A percentile compares a stretch with the other conserved stretches of the same genome.
Conservation (phyloP, 83 land plant species). For the Diphasiastrum complanatum region DNA sequence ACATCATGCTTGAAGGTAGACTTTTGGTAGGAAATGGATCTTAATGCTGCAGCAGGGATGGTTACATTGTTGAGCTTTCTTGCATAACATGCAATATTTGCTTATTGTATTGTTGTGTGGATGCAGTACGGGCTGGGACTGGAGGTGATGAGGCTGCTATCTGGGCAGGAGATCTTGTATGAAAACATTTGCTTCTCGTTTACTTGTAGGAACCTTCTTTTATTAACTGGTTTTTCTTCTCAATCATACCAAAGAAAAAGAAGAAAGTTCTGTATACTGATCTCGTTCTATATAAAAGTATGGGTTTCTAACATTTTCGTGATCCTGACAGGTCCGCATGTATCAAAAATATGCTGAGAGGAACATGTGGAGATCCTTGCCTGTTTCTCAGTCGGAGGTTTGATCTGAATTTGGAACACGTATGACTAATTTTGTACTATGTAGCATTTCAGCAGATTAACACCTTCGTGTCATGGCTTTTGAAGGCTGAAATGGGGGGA, state of each 20-base stretch:
- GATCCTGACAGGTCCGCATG: slow-evolving; percentile 66
- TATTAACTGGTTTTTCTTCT: neutral
- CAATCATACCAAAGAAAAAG: neutral
- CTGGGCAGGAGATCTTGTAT: slow-evolving; percentile 99
- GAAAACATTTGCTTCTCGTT: slow-evolving; percentile 44
- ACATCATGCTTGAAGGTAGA: slow-evolving; percentile 45
- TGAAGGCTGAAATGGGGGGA: slow-evolving; percentile 89
- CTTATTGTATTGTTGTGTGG: neutral
- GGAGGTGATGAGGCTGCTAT: slow-evolving; percentile 99
- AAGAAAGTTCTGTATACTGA: slow-evolving; percentile 6
- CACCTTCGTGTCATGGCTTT: slow-evolving; percentile 2
- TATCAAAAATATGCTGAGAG: slow-evolving; percentile 86
- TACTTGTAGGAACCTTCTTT: neutral
- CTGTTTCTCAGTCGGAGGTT: slow-evolving; percentile 81
- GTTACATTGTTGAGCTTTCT: no score
- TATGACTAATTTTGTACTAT: no score
- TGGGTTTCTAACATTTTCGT: neutral
- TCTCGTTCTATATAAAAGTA: neutral
- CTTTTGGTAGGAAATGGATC: no score
- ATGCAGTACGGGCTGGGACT: slow-evolving; percentile 92
- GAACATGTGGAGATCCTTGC: slow-evolving; percentile 62
- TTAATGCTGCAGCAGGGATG: no score
- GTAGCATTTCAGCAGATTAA: no score
- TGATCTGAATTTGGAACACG: neutral
- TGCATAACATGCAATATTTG: neutral